A percentile compares a stretch with the other conserved stretches of the same genome.
Evolutionary conservation across 2,329 filamentous ascomycete species (phyloP).

Genomic region (Fusarium neocosmosporiellum): DNA sequence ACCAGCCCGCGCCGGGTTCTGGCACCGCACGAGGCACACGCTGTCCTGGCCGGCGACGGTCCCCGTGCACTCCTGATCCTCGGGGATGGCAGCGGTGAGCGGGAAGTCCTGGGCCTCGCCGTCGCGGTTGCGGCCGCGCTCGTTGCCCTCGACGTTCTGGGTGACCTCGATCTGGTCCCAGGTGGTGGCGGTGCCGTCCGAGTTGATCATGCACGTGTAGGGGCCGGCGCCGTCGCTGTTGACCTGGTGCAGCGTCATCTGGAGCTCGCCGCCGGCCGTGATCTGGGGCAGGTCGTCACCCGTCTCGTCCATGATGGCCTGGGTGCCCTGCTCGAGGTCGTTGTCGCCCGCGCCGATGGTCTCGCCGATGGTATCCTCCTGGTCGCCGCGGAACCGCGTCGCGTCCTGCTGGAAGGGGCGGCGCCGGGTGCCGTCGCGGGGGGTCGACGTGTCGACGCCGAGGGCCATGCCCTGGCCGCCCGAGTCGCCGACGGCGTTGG

Average conservation of each 20-base stretch:
- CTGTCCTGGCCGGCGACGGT: conserved; percentile 68
- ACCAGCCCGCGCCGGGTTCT: conserved; percentile 69
- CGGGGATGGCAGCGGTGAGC: conserved; percentile 69
- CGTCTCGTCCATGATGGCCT: conserved; percentile 67
- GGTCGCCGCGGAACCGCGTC: conserved; percentile 68
- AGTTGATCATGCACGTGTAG: conserved; percentile 73
- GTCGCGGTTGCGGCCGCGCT: conserved; percentile 54
- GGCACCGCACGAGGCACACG: conserved; percentile 72
- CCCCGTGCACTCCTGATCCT: conserved; percentile 67
- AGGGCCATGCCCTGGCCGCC: conserved; percentile 66
- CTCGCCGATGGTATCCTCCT: conserved; percentile 66
- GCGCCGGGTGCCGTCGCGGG: conserved; percentile 70
- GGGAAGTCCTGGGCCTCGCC: conserved; percentile 58
- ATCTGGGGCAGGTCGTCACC: conserved; percentile 70
- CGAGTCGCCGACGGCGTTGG: conserved; percentile 65
- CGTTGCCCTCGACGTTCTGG: conserved; percentile 44
- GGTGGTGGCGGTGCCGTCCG: conserved; percentile 61
- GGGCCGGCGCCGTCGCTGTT: conserved; percentile 54
- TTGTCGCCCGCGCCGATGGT: conserved; percentile 68
- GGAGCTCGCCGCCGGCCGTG: conserved; percentile 64
- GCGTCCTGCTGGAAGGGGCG: conserved; percentile 73
- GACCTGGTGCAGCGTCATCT: conserved; percentile 64
- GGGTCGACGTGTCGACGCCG: conserved; percentile 64
- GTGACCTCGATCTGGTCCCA: too few relatives aligned
- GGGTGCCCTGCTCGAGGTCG: conserved; percentile 66